phyloP scores from a whole-genome alignment of 1,139 yeast species.

The Debaryomycetaceae sp. region DNA sequence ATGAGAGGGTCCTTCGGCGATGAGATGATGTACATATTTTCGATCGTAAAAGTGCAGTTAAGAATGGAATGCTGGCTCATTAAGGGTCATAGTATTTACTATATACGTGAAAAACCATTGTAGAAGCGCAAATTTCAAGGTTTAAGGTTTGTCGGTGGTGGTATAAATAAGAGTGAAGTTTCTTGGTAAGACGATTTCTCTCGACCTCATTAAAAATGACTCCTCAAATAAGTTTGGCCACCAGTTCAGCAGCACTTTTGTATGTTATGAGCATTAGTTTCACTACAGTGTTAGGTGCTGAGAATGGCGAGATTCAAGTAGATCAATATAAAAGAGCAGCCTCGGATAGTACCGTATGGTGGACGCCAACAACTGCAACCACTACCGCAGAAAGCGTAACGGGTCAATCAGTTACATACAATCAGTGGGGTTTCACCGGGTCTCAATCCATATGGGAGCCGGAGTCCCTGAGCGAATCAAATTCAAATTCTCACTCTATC shows the following conservation, averaged over 20 bases:
- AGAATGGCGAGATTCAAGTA: conserved; percentile 3
- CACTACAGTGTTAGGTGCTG: neutral
- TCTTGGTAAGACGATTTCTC: too few relatives aligned
- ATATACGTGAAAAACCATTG: too few relatives aligned
- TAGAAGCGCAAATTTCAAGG: too few relatives aligned
- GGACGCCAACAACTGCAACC: conserved; percentile 13
- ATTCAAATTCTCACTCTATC: conserved; percentile 11
- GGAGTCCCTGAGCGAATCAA: conserved; percentile 12
- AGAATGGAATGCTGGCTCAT: too few relatives aligned
- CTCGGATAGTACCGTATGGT: conserved; percentile 5
- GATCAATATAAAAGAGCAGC: conserved; percentile 4
- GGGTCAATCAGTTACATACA: conserved; percentile 20
- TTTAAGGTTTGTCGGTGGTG: too few relatives aligned
- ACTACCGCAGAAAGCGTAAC: conserved; percentile 1
- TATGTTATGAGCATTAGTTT: conserved; percentile 1
- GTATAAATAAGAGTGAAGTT: too few relatives aligned
- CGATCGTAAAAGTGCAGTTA: too few relatives aligned
- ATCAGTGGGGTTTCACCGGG: conserved; percentile 46
- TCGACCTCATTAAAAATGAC: conserved; percentile 8
- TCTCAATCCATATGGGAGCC: conserved; percentile 34
- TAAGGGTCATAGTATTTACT: too few relatives aligned
- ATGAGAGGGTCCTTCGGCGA: conserved; percentile 4
- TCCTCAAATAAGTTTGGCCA: conserved; percentile 12
- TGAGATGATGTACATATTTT: neutral
- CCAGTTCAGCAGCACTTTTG: conserved; percentile 9